These are phyloP conservation scores for Suhomyces guaymorum DNA, from an alignment of 1,139 yeast genomes.

Conservation along the genomic window DNA sequence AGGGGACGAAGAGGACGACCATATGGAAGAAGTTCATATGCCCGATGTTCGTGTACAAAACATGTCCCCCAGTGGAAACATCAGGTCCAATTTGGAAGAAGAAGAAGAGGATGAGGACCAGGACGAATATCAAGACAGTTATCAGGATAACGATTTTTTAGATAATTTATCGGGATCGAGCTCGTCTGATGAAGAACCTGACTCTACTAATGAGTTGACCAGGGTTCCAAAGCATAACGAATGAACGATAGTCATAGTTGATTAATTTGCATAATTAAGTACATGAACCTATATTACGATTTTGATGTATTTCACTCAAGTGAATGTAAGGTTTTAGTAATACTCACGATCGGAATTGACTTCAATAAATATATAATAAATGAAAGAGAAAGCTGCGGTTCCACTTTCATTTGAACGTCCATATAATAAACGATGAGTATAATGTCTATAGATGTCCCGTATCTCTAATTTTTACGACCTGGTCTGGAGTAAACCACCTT, in stretches of 20 bases:
- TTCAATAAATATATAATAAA: no score
- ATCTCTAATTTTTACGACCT: constrained; percentile 10
- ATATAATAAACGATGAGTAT: no score
- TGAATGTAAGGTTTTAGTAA: no score
- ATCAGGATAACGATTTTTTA: constrained; percentile 30
- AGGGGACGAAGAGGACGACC: constrained; percentile 17
- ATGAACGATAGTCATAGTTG: no score
- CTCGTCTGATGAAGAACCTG: constrained; percentile 35
- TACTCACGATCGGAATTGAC: no score
- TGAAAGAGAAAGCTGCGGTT: no score
- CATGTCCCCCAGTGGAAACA: constrained; percentile 26
- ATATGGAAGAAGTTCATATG: constrained; percentile 20
- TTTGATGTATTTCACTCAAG: no score
- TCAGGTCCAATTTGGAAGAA: constrained; percentile 8
- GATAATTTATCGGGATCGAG: constrained; percentile 43
- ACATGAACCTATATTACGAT: neutral
- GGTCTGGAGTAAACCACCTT: constrained; percentile 54
- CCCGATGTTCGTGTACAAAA: constrained; percentile 24
- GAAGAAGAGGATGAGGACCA: constrained; percentile 30
- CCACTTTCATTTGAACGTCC: no score
- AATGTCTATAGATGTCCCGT: no score
- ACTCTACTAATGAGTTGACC: constrained; percentile 24
- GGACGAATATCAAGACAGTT: constrained; percentile 20
- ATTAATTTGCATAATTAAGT: neutral
- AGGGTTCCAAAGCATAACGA: constrained; percentile 45